phyloP scores from a whole-genome alignment of 306 rosid species.

The Trifolium subterraneum region DNA sequence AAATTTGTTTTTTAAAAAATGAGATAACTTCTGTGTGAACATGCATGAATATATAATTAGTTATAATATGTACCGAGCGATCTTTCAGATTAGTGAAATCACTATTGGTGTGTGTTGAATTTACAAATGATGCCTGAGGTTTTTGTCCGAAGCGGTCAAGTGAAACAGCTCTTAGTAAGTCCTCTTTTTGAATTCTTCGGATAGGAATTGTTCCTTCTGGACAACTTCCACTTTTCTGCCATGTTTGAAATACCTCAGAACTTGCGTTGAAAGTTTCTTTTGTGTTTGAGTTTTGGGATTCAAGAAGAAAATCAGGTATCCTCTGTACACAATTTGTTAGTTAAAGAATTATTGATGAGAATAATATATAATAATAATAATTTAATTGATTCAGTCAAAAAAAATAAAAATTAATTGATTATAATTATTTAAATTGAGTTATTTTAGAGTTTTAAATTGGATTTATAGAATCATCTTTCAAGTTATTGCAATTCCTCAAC shows the following conservation, averaged over 20 bases:
- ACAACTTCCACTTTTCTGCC: slow-evolving; percentile 75
- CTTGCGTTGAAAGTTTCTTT: not conserved
- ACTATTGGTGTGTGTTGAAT: slow-evolving; percentile 4
- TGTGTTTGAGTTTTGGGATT: slow-evolving; percentile 21
- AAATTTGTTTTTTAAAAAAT: no score
- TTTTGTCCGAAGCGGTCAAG: slow-evolving; percentile 55
- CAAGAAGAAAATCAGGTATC: slow-evolving; percentile 42
- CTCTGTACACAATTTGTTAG: slow-evolving; percentile 45
- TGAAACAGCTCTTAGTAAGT: slow-evolving; percentile 52
- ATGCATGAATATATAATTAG: not conserved
- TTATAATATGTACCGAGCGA: not conserved
- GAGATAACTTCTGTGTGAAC: not conserved
- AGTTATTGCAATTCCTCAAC: no score
- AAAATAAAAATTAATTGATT: not conserved
- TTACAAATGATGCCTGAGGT: not conserved
- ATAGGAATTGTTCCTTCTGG: slow-evolving; percentile 71
- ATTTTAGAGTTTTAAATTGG: not conserved
- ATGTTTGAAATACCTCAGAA: slow-evolving; percentile 44
- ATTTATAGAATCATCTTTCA: not conserved
- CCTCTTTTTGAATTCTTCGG: slow-evolving; percentile 54
- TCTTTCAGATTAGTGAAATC: not conserved
- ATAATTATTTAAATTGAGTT: not conserved
- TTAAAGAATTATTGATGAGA: not conserved
- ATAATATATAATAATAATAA: not conserved
- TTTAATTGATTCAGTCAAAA: no score